Evolutionary conservation across 495 filamentous ascomycete genomes (phyloP).

Genomic region (Oidiodendron maius): DNA sequence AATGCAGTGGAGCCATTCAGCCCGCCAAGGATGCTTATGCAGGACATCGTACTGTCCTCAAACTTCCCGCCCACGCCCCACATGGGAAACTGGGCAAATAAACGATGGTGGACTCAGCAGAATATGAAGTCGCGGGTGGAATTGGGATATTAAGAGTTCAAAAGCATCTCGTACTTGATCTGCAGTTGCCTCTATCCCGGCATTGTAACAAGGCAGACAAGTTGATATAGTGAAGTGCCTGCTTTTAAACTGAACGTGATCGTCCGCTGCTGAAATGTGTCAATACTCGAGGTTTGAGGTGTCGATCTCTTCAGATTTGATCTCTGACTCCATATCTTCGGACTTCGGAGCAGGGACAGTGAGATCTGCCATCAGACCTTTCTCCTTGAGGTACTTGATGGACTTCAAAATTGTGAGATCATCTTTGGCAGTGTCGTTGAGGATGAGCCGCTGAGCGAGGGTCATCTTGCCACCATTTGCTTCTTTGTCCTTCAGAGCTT

Average conservation of each 20-base stretch:
- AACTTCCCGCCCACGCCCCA: background rate
- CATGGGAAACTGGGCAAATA: background rate
- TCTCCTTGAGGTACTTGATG: conserved; percentile 43
- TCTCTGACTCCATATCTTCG: conserved; percentile 4
- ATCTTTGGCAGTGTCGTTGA: conserved; percentile 53
- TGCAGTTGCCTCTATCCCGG: background rate
- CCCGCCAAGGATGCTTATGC: background rate
- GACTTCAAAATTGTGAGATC: conserved; percentile 49
- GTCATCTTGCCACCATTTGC: conserved; percentile 50
- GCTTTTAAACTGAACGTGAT: background rate
- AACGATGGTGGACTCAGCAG: background rate
- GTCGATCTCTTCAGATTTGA: conserved; percentile 14
- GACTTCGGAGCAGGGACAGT: conserved; percentile 15
- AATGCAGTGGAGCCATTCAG: background rate
- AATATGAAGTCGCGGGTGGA: background rate
- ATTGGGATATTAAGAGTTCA: background rate
- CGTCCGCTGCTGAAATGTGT: background rate
- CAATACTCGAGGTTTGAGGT: conserved; percentile 5
- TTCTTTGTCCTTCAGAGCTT: conserved; percentile 45
- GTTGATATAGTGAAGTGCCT: background rate
- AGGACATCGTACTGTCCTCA: background rate
- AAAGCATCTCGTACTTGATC: background rate
- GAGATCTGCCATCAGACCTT: conserved; percentile 27
- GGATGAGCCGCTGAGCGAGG: conserved; percentile 44
- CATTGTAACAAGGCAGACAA: background rate